phyloP scores from a whole-genome alignment of 2,329 filamentous ascomycete genomes.

The Aspergillus aculeatinus region DNA sequence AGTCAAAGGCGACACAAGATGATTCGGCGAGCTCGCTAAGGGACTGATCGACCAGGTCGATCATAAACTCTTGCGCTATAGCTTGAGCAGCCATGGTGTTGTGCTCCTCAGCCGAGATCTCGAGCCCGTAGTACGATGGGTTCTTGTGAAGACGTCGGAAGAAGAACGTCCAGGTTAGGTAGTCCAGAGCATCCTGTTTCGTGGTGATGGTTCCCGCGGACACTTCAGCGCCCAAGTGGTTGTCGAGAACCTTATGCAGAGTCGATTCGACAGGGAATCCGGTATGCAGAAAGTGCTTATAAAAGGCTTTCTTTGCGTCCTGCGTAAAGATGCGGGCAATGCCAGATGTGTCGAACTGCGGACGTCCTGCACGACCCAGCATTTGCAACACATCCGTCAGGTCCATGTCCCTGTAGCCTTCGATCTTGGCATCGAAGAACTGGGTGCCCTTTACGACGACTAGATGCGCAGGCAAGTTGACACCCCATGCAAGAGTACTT shows the following conservation, averaged over 20 bases:
- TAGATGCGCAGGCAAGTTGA: conserved; percentile 93
- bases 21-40: conserved; percentile 79
- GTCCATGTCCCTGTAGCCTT: conserved; percentile 98
- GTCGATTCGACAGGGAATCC: conserved; percentile 97
- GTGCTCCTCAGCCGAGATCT: conserved; percentile 89
- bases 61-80: conserved; percentile 90
- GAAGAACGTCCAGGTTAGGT: conserved; percentile 99
- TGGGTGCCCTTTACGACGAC: conserved; percentile 98
- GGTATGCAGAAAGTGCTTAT: conserved; percentile 98
- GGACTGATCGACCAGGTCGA: conserved; percentile 85
- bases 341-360: conserved; percentile 93
- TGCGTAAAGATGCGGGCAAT: conserved; percentile 98
- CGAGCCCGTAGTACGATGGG: conserved; percentile 93
- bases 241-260: conserved; percentile 92
- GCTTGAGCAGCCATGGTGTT: conserved; percentile 82
- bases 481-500: conserved; percentile 95
- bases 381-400: conserved; percentile 97
- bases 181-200: conserved; percentile 96
- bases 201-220: conserved; percentile 89
- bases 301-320: conserved; percentile 96
- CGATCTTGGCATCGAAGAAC: conserved; percentile 95
- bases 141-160: conserved; percentile 97
- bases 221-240: conserved; percentile 93
- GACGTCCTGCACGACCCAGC: conserved; percentile 90
- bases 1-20: conserved; percentile 76